Evolutionary conservation across 2,329 filamentous ascomycete species (phyloP).

Genomic region (Fusarium illudens): DNA sequence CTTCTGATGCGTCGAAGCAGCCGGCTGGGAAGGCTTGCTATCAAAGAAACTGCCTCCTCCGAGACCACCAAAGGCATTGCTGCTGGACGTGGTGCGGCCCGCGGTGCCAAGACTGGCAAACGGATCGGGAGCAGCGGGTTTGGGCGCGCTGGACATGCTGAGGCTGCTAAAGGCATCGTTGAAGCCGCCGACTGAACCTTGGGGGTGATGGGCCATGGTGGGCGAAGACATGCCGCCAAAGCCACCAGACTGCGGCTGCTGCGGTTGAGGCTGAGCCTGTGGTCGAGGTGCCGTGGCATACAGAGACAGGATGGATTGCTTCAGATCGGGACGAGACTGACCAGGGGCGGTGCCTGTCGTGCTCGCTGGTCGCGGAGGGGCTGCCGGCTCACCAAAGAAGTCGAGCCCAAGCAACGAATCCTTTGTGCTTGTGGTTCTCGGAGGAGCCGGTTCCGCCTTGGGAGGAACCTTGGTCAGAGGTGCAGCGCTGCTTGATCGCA

Average conservation of each 20-base stretch:
- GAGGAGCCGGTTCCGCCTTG: slow-evolving; percentile 70
- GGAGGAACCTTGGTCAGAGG: slow-evolving; percentile 68
- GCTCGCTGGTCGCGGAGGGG: slow-evolving; percentile 83
- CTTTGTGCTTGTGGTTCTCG: slow-evolving; percentile 75
- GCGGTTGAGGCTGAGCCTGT: slow-evolving; percentile 63
- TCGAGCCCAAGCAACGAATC: slow-evolving; percentile 93
- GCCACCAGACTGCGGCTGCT: slow-evolving; percentile 62
- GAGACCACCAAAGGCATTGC: slow-evolving; percentile 58
- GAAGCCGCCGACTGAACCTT: slow-evolving; percentile 67
- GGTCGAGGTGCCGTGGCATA: slow-evolving; percentile 87
- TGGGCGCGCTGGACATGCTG: slow-evolving; percentile 56
- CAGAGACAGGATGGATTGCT: slow-evolving; percentile 95
- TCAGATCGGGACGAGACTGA: slow-evolving; percentile 88
- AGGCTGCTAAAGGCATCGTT: slow-evolving; percentile 74
- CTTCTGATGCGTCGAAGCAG: slow-evolving; percentile 58
- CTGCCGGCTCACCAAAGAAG: slow-evolving; percentile 80
- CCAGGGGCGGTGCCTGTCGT: slow-evolving; percentile 71
- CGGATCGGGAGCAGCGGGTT: slow-evolving; percentile 57
- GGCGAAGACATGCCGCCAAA: slow-evolving; percentile 75
- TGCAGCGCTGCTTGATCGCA: slow-evolving; percentile 78
- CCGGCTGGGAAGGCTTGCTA: slow-evolving; percentile 68
- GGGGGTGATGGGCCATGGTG: slow-evolving; percentile 58
- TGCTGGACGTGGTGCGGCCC: slow-evolving; percentile 48
- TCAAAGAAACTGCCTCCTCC: slow-evolving; percentile 88
- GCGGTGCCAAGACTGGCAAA: slow-evolving; percentile 66